Base-by-base conservation (phyloP, 495 filamentous ascomycete species). In the Chaetomium tenue region DNA sequence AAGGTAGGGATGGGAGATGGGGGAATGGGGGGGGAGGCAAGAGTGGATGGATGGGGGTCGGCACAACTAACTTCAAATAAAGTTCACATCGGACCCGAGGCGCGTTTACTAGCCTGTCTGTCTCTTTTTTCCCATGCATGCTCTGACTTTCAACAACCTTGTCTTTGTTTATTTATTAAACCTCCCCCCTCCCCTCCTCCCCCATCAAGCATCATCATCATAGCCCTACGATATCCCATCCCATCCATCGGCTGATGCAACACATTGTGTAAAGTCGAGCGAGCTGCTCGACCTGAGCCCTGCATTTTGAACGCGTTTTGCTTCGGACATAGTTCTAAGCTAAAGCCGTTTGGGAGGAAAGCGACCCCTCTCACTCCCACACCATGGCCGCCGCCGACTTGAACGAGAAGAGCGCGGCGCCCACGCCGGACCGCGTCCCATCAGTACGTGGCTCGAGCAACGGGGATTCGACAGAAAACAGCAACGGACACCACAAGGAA, bases 401-500 rank as follows among this genome's bases (percentile, higher is more conserved):
- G 16, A 68, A 71, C 33, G 75, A 76, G 52, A 71, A 73, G 68
- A 50, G 67, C 26, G 39, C 68, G 50, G 65, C 47, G 7, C 63
- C 70, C 30, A 22, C 53, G 8, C 61, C 52, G 53, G 54, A 58
- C 44, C 4, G 11, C 1, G 20, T 44, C 15, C 68, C 62, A 18
- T 67, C 73, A 11, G 68, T 57, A 23, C 75, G 68, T 23, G 69
- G 66, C 28, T 76, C 76, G 2, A 79, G 75, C 53, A 67, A 74
- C 39, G 70, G 70, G 62, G 68, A 64, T 42, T 77, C 77, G 11
- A 67, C 67, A 23, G 75, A 79, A 61, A 59, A 20, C 23, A 37
- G 18, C 64, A 59, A 48, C 39, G 33, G 33, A 12, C 33, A 63
- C 33, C 12, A 63, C 26, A 44, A 61, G 51, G 47, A 40, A 20